phyloP scores from a whole-genome alignment of 2,329 filamentous ascomycete species.

The Eutypella sp. region DNA sequence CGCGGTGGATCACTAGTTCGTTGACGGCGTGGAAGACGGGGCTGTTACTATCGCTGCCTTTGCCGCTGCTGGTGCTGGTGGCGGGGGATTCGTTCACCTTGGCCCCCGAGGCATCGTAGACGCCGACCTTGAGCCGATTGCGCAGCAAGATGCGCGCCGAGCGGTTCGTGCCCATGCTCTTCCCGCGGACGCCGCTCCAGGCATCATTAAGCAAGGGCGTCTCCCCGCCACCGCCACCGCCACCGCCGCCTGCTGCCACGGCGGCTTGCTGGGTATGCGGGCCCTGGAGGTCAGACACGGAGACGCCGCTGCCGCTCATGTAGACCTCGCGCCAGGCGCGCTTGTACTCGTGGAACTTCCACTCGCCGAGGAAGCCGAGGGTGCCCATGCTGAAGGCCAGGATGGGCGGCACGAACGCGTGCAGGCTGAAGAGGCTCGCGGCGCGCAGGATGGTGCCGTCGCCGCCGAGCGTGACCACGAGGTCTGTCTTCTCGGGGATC shows the following conservation, averaged over 20 bases:
- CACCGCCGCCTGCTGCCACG: constrained; percentile 24
- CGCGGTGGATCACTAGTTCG: constrained; percentile 89
- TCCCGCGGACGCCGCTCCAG: constrained; percentile 73
- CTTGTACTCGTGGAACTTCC: constrained; percentile 92
- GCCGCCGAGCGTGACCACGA: constrained; percentile 85
- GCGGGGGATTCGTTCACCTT: constrained; percentile 46
- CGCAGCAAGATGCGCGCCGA: constrained; percentile 79
- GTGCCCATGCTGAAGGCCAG: constrained; percentile 97
- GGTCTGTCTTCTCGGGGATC: constrained; percentile 79
- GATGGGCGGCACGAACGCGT: constrained; percentile 78
- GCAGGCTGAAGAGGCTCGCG: constrained; percentile 79
- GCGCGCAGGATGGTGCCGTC: constrained; percentile 88
- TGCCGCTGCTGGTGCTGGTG: constrained; percentile 4
- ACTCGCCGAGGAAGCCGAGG: constrained; percentile 89
- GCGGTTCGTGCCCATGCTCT: constrained; percentile 71
- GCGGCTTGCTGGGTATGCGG: constrained; percentile 35
- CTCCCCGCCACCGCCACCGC: constrained; percentile 22
- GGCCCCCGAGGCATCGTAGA: constrained; percentile 66
- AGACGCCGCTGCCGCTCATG: constrained; percentile 62
- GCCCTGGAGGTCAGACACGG: constrained; percentile 38
- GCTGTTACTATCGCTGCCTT: constrained; percentile 16
- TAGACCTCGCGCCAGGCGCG: constrained; percentile 88
- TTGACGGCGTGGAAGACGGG: constrained; percentile 72
- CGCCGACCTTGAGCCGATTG: constrained; percentile 78
- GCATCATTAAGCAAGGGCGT: constrained; percentile 30